These are phyloP conservation scores for Aspergillus ustus DNA, from an alignment of 2,329 filamentous ascomycete genomes.

Conservation along the genomic window DNA sequence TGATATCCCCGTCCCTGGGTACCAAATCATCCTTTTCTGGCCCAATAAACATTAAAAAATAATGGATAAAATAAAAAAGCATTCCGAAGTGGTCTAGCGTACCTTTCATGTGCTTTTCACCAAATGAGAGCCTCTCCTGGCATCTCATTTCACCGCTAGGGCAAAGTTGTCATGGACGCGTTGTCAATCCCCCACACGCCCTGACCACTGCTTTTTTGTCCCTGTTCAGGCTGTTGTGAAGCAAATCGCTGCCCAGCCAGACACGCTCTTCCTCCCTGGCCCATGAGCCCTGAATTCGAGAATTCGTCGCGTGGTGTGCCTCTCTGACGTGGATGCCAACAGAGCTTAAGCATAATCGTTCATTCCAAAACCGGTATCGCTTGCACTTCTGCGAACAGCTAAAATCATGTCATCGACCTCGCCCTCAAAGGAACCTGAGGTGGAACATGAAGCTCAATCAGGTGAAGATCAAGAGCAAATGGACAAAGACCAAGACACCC, in stretches of 20 bases:
- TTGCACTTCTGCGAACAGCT: conserved; percentile 43
- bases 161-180: conserved; percentile 33
- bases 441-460: conserved; percentile 91
- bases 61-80: conserved; percentile 13
- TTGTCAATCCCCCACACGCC: conserved; percentile 37
- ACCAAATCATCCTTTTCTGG: conserved; percentile 13
- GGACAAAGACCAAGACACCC: conserved; percentile 70
- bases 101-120: conserved; percentile 19
- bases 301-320: conserved; percentile 33
- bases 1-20: conserved; percentile 17
- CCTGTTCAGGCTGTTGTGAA: conserved; percentile 40
- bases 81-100: conserved; percentile 23
- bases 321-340: conserved; percentile 53
- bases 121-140: conserved; percentile 29
- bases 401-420: conserved; percentile 96
- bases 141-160: conserved; percentile 33
- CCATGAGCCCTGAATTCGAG: conserved; percentile 31
- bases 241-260: conserved; percentile 45
- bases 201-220: conserved; percentile 26
- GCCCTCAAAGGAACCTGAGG: conserved; percentile 84
- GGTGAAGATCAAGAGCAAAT: conserved; percentile 90
- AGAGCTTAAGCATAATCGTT: conserved; percentile 41
- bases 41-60: conserved; percentile 15
- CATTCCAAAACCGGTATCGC: conserved; percentile 41
- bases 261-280: conserved; percentile 28